A percentile compares a stretch with the other conserved stretches of the same genome.
Evolutionary conservation across 2,329 filamentous ascomycete species (phyloP).

Genomic region (Colletotrichum plurivorum): DNA sequence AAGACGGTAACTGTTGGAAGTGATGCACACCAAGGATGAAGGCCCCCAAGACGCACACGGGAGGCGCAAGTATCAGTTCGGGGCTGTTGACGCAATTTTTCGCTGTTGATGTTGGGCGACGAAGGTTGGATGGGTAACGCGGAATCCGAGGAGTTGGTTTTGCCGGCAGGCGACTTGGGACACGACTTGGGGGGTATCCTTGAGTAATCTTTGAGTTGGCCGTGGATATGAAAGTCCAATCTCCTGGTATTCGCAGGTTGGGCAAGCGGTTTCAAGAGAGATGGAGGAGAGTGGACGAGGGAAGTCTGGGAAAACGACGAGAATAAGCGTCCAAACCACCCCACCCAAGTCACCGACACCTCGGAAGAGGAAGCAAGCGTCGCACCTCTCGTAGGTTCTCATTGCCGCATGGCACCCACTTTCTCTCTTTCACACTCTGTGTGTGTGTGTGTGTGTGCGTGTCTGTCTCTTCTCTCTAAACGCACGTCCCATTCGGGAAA

Average conservation of each 20-base stretch:
- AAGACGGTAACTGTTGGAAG: slow-evolving; percentile 29
- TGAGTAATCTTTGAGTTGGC: neutral
- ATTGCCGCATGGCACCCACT: slow-evolving; percentile 31
- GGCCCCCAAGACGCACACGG: slow-evolving; percentile 16
- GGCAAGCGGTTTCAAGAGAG: neutral
- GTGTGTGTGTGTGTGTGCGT: too few relatives aligned
- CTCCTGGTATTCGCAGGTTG: neutral
- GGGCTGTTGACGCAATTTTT: slow-evolving; percentile 33
- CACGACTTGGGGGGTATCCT: neutral
- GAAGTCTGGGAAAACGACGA: neutral
- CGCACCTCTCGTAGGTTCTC: slow-evolving; percentile 33
- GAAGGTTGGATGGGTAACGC: slow-evolving; percentile 11
- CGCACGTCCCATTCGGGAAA: slow-evolving; percentile 27
- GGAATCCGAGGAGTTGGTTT: slow-evolving; percentile 28
- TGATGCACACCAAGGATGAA: slow-evolving; percentile 23
- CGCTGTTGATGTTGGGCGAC: slow-evolving; percentile 18
- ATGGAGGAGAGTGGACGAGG: neutral
- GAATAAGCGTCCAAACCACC: slow-evolving; percentile 20
- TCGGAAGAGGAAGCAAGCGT: slow-evolving; percentile 17
- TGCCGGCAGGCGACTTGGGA: neutral
- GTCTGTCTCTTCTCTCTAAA: too few relatives aligned
- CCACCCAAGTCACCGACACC: slow-evolving; percentile 18
- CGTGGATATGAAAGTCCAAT: neutral
- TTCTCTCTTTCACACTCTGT: neutral
- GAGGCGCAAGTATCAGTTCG: slow-evolving; percentile 15